Conservation (phyloP, 768 basidiomycete genomes). For the Fomitopsis serialis region DNA sequence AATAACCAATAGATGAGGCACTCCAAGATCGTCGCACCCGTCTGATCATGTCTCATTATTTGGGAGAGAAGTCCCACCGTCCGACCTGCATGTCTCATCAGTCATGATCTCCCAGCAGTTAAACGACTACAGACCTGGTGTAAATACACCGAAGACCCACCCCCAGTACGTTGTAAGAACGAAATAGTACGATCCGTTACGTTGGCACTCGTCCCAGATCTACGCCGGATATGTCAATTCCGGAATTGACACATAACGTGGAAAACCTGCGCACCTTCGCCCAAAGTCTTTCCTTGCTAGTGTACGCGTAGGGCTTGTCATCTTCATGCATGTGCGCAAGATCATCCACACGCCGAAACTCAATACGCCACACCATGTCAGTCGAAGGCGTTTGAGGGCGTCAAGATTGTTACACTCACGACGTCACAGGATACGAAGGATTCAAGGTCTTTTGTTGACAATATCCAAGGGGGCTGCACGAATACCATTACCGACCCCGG, state of each 20-base stretch:
- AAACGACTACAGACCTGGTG: conserved; percentile 23
- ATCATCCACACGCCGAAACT: neutral
- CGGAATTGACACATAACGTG: neutral
- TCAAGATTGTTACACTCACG: conserved; percentile 10
- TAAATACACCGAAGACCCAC: conserved; percentile 41
- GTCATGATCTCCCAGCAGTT: neutral
- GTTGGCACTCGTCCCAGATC: conserved; percentile 36
- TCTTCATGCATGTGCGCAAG: neutral
- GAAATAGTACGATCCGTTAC: conserved; percentile 31
- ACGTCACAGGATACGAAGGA: conserved; percentile 18
- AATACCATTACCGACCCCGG: conserved; percentile 23
- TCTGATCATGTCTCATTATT: conserved; percentile 7
- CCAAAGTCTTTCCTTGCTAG: conserved; percentile 20
- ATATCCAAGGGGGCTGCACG: conserved; percentile 36
- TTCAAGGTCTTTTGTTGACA: conserved; percentile 29
- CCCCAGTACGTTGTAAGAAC: conserved; percentile 38
- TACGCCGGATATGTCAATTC: conserved; percentile 6
- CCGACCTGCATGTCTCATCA: conserved; percentile 12
- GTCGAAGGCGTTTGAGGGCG: neutral
- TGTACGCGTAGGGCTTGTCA: neutral
- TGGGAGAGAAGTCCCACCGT: conserved; percentile 15
- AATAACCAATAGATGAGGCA: conserved; percentile 22
- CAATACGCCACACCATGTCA: neutral
- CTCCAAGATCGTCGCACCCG: conserved; percentile 19
- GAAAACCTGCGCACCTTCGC: conserved; percentile 17